Base-by-base conservation (phyloP, 2,329 filamentous ascomycete genomes). In the Diaporthe eres region DNA sequence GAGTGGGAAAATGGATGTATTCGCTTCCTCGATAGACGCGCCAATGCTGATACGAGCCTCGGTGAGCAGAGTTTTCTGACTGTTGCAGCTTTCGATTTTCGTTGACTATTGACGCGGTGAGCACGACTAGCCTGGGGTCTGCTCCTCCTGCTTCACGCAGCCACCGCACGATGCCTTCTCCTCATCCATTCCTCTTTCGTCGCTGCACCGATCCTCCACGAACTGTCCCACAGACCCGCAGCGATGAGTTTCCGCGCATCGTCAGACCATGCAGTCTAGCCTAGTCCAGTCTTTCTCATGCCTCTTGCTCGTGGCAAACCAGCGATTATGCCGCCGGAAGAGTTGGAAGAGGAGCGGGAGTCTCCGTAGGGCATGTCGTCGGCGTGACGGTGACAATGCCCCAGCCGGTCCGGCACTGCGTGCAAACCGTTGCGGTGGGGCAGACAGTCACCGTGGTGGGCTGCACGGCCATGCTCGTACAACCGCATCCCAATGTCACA, bases 381-480 rank as follows among this genome's bases (percentile, higher is more conserved):
- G 47, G n/a, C 34, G 71, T 53, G 9, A 65, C 9, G n/a, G 58
- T 57, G 34, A 34, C 12, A 22, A 73, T 73, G 4, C 71, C 71
- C 71, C 71, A 73, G 13, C 71, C 71, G 22, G 57, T 73, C 57
- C 37, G 58, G 31, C 47, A 73, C 3, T 73, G 25, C 13, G 19
- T 51, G 37, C 71, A 73, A 2, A 49, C 31, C 47, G 71, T 65
- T 34, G 34, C 61, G 28, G 71, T 65, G 31, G 71, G 71, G 22
- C 71, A 73, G 0, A 73, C 71, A 49, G 71, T 65, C 34, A 28
- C 42, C 25, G 71, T 73, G 17, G 58, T 65, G 31, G 71, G 57
- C 22, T 37, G 47, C 9, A 73, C 44, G 6, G 58, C n/a, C 51
- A 51, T 63, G 0, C 47, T 65, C 3, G 71, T 53, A 31, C 71